These are phyloP conservation scores for Lasiosphaeris hirsuta DNA, from an alignment of 495 filamentous ascomycete species.

Conservation along the genomic window DNA sequence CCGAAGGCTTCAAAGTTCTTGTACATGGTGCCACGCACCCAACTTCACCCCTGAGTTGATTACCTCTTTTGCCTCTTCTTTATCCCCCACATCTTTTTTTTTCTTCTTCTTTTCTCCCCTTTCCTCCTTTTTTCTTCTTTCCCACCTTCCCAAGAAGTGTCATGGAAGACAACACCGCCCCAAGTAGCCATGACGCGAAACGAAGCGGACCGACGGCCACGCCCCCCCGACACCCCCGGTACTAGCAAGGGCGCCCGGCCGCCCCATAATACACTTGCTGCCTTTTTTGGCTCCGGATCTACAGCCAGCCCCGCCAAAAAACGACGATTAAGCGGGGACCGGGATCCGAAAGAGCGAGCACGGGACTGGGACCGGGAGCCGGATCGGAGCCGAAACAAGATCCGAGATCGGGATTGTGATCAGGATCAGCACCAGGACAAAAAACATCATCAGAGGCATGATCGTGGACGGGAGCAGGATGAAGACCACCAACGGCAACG, in stretches of 20 bases:
- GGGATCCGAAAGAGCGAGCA: neutral
- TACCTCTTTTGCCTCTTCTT: neutral
- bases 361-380: neutral
- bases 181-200: constrained; percentile 4
- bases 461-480: neutral
- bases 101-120: neutral
- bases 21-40: neutral
- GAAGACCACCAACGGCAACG: neutral
- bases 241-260: constrained; percentile 9
- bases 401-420: constrained; percentile 5
- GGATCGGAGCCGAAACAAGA: neutral
- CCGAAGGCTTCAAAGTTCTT: too few species aligned
- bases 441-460: neutral
- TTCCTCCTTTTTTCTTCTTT: neutral
- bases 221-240: neutral
- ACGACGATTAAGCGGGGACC: neutral
- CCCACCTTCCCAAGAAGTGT: neutral
- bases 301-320: neutral
- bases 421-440: neutral
- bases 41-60: neutral
- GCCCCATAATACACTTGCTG: neutral
- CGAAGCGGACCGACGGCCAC: constrained; percentile 10
- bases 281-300: constrained; percentile 5
- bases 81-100: neutral
- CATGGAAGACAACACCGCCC: constrained; percentile 1